These are phyloP conservation scores for Phialocephala sp. DNA, from an alignment of 2,329 filamentous ascomycete genomes.

Conservation along the genomic window DNA sequence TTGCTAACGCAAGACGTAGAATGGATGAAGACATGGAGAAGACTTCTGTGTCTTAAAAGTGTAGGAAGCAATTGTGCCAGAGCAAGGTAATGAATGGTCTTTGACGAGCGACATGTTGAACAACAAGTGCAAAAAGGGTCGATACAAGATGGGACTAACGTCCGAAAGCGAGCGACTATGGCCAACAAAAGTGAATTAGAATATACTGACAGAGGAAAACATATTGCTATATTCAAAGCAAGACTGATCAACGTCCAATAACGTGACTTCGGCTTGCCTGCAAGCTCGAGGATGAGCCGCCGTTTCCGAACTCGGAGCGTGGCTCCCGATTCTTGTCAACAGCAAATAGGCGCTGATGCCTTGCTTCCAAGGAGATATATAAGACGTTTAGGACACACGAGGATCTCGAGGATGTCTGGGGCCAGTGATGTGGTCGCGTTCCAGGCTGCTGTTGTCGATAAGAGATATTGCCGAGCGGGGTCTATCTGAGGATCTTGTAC, in stretches of 20 bases:
- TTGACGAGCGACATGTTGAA: not conserved
- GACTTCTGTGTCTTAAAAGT: not conserved
- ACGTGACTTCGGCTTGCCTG: constrained; percentile 21
- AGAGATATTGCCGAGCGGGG: constrained; percentile 6
- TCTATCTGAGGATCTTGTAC: not conserved
- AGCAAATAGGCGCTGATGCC: not conserved
- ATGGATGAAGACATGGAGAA: not conserved
- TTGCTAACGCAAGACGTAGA: not conserved
- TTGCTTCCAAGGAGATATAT: not conserved
- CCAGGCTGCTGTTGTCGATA: constrained; percentile 7
- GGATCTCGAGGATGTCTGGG: not conserved
- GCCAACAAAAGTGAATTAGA: not conserved
- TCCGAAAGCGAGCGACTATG: not conserved
- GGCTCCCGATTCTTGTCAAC: not conserved
- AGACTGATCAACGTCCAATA: constrained; percentile 6
- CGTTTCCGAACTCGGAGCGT: not conserved
- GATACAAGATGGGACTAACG: not conserved
- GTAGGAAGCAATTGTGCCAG: not conserved
- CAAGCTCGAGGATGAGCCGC: constrained; percentile 19
- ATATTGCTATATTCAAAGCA: constrained; percentile 25
- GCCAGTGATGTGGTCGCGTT: not conserved
- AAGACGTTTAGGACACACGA: not conserved
- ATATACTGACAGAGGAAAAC: constrained; percentile 32
- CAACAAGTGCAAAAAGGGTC: not conserved
- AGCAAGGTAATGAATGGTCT: not conserved